Percentiles rank a stretch among this genome's conserved stretches.
phyloP scores from a whole-genome alignment of 306 rosid genomes.

The Rubus parviflorus region DNA sequence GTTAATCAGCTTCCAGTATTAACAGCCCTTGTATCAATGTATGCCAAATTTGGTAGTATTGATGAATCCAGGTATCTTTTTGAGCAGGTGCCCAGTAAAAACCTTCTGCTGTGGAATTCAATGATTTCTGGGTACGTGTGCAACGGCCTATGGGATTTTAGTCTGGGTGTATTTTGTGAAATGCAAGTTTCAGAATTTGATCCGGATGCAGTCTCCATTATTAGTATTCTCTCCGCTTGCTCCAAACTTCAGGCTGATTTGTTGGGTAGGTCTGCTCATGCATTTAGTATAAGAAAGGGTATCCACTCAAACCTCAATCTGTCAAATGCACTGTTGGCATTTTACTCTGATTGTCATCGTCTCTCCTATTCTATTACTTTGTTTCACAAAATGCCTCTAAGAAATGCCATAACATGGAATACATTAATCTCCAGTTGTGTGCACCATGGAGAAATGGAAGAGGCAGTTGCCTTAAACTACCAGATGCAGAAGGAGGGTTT shows the following conservation, averaged over 20 bases:
- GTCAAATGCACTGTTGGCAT: slow-evolving; percentile 35
- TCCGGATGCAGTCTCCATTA: slow-evolving; percentile 32
- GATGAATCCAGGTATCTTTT: slow-evolving; percentile 25
- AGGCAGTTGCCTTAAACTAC: neutral
- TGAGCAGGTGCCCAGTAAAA: slow-evolving; percentile 12
- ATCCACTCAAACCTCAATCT: slow-evolving; percentile 24
- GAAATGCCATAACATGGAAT: slow-evolving; percentile 34
- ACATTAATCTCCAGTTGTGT: slow-evolving; percentile 30
- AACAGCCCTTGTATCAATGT: slow-evolving; percentile 36
- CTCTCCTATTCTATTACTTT: slow-evolving; percentile 19
- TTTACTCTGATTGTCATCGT: slow-evolving; percentile 25
- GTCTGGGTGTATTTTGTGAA: slow-evolving; percentile 26
- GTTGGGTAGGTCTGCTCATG: slow-evolving; percentile 37
- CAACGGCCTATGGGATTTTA: slow-evolving; percentile 31
- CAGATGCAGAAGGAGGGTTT: slow-evolving; percentile 35
- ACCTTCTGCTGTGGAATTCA: slow-evolving; percentile 32
- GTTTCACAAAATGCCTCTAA: slow-evolving; percentile 13
- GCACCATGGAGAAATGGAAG: slow-evolving; percentile 17
- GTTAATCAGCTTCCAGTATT: slow-evolving; percentile 27
- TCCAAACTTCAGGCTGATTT: slow-evolving; percentile 32
- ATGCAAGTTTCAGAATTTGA: slow-evolving; percentile 26
- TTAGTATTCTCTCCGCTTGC: slow-evolving; percentile 36
- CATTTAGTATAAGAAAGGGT: slow-evolving; percentile 27
- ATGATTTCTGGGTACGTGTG: slow-evolving; percentile 35
- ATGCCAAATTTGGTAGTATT: slow-evolving; percentile 32